Percentiles rank a stretch among this genome's conserved stretches.
Conservation (phyloP, 208 protist species). For the Blechomonas ayalai region DNA sequence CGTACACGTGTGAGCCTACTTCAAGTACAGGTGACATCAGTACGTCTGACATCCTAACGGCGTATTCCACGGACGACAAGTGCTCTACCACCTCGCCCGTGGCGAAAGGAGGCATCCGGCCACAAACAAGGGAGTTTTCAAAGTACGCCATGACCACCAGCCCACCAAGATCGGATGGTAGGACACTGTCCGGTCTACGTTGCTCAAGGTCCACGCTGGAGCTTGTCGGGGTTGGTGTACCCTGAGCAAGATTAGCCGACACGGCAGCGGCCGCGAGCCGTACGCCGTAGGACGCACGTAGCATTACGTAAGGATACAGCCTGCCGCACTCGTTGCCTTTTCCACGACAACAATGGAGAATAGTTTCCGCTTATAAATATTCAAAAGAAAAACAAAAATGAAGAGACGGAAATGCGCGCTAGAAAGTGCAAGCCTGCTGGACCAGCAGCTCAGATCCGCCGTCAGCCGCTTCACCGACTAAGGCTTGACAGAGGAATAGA, state of each 20-base stretch:
- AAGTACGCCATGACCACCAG: slow-evolving; percentile 54
- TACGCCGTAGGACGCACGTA: no score
- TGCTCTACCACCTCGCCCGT: slow-evolving; percentile 38
- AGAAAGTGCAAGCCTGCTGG: no score
- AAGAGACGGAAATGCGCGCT: no score
- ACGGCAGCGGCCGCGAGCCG: not conserved
- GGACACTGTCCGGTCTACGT: slow-evolving; percentile 21
- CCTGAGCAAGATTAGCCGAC: not conserved
- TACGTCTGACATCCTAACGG: slow-evolving; percentile 60
- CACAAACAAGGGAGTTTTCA: slow-evolving; percentile 38
- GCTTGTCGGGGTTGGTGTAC: not conserved
- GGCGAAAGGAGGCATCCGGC: slow-evolving; percentile 63
- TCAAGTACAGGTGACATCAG: slow-evolving; percentile 66
- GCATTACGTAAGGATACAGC: no score
- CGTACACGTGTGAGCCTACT: slow-evolving; percentile 67
- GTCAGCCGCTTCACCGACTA: no score
- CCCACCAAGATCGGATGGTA: not conserved
- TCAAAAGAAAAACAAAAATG: no score
- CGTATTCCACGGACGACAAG: slow-evolving; percentile 49
- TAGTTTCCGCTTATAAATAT: no score
- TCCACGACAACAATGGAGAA: no score
- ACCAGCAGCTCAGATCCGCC: no score
- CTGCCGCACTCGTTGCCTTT: no score
- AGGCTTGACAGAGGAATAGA: no score
- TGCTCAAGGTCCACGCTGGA: slow-evolving; percentile 4